These are phyloP conservation scores for Mucor velutinosus DNA, from an alignment of 371 early-diverging fungal species.

Conservation along the genomic window DNA sequence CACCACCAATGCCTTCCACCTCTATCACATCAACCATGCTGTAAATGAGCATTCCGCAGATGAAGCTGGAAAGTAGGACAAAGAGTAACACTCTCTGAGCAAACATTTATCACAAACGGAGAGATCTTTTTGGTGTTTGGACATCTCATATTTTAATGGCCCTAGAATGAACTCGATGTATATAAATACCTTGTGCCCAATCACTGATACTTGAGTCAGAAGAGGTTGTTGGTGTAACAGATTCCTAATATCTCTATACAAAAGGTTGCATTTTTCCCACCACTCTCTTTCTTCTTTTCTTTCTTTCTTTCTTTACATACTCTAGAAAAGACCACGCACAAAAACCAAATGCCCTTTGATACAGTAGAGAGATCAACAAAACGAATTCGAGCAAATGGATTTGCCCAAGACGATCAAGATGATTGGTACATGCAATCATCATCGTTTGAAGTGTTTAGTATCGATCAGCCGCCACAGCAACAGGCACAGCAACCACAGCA, in stretches of 20 bases:
- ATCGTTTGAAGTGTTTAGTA: constrained; percentile 8
- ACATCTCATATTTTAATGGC: not conserved
- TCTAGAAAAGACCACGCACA: not conserved
- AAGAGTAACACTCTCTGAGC: not conserved
- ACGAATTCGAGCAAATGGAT: constrained; percentile 20
- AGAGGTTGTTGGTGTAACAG: constrained; percentile 26
- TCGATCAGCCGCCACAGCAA: not conserved
- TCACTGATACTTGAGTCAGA: constrained; percentile 17
- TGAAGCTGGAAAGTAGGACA: not conserved
- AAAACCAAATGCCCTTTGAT: constrained; percentile 29
- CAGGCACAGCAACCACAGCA: not conserved
- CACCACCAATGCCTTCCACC: not conserved
- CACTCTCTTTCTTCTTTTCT: constrained; percentile 1
- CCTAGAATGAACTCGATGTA: not conserved
- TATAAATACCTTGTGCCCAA: not conserved
- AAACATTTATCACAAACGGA: not conserved
- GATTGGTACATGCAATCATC: constrained; percentile 23
- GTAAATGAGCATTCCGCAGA: not conserved
- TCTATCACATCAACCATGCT: not conserved
- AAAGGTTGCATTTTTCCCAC: constrained; percentile 28
- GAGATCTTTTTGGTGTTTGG: not conserved
- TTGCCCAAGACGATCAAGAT: constrained; percentile 12
- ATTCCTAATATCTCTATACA: constrained; percentile 5
- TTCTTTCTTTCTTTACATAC: constrained; percentile 6
- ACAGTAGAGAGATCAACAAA: constrained; percentile 31